Evolutionary conservation across 306 rosid species (phyloP), one percentile per base, ranked within the genome.

Genomic region (Comarum palustre): DNA sequence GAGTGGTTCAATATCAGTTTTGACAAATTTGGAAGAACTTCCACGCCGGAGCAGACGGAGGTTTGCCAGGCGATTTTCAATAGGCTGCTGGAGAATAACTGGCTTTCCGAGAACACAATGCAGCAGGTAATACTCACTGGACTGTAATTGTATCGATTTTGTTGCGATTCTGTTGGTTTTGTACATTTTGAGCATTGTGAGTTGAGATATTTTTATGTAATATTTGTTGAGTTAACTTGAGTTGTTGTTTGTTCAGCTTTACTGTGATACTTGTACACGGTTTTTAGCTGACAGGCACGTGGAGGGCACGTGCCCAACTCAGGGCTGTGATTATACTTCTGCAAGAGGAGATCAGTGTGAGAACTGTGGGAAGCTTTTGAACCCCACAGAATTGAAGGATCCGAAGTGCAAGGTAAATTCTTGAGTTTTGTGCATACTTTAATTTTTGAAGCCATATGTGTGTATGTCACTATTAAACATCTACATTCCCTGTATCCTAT

Each of bases 311-410:
- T 94, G 98, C 75, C 97, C 97, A 0, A 86, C 90, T 32, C 84
- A 59, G 2, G 92, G 90, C 14, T 94, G 98, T 24, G 94, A 82
- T 64, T 89, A 94, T 82, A 92, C 84, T 84, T 94, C 97, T 38
- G 98, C 98, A 27, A 85, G 97, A 55, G 97, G 98, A 36, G 98
- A 94, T 72, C 98, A 94, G 61, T 94, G 98, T 79, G 98, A 94
- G 72, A 89, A 94, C 75, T 94, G 98, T 69, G 96, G 98, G 57
- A 87, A 94, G 78, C 96, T 94, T 76, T 83, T 89, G 58, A 91
- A 94, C 78, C 92, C 98, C 34, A 89, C 96, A 3, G 98, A 94
- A 45, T 76, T 94, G 82, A 86, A 82, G 73, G 73, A 78, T 80
- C 98, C 98, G 7, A 88, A 89, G 81, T 94, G 98, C 90, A 94